Evolutionary conservation across 73 alveolate genomes (phyloP).

Genomic region (Paraurostyla sp.): DNA sequence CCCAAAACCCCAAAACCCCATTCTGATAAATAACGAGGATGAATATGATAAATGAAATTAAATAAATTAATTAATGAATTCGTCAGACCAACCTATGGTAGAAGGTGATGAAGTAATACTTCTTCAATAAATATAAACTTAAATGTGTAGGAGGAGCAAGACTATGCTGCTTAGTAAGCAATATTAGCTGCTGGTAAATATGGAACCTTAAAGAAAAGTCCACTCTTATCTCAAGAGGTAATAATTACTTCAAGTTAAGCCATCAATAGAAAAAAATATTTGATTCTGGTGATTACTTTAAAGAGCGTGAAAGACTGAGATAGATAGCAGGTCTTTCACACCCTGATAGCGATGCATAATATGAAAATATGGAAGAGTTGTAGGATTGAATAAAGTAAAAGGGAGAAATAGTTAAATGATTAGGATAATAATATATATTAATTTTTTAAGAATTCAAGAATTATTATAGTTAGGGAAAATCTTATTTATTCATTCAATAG

Average conservation of each 20-base stretch:
- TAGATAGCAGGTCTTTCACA: constrained; percentile 1
- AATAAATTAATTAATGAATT: background rate
- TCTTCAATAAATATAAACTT: background rate
- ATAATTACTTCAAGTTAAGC: background rate
- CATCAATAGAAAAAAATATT: background rate
- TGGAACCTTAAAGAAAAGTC: constrained; percentile 1
- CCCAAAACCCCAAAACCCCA: no score
- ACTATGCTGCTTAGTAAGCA: background rate
- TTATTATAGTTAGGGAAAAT: no score
- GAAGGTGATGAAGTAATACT: background rate
- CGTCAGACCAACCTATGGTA: background rate
- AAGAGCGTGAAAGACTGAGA: background rate
- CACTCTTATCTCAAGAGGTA: constrained; percentile 18
- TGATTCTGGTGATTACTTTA: constrained; percentile 27
- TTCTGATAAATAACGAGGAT: no score
- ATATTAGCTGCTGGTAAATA: background rate
- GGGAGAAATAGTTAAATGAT: no score
- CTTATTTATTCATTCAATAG: no score
- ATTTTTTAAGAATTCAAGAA: background rate
- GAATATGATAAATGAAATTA: no score
- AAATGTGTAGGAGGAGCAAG: no score
- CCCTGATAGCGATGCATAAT: no score
- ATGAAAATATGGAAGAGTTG: no score
- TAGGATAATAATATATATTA: no score
- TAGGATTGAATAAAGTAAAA: no score